Evolutionary conservation across 495 filamentous ascomycete species (phyloP).

Genomic region (Penicillium robsamsonii): DNA sequence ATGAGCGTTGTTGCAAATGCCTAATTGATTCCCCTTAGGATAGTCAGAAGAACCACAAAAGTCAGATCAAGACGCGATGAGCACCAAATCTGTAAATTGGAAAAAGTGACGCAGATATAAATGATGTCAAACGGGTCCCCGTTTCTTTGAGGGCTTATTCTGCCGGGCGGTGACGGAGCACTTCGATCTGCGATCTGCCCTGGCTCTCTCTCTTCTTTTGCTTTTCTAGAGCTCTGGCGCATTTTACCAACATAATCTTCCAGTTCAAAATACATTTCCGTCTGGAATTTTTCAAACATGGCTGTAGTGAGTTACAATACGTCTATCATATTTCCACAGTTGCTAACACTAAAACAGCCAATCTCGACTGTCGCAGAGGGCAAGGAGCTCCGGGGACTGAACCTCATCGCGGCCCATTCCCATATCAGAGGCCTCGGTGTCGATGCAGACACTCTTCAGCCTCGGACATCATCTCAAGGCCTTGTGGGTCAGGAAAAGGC

Average conservation of each 20-base stretch:
- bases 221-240: conserved; percentile 15
- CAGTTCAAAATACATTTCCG: conserved; percentile 3
- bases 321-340: not conserved
- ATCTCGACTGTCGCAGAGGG: conserved; percentile 92
- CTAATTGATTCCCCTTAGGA: not conserved
- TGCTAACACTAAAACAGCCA: conserved; percentile 49
- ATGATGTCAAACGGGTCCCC: not conserved
- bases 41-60: not conserved
- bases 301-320: conserved; percentile 37
- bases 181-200: conserved; percentile 15
- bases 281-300: conserved; percentile 26
- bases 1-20: not conserved
- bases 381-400: conserved; percentile 90
- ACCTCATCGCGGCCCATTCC: conserved; percentile 96
- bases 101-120: no score
- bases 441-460: conserved; percentile 86
- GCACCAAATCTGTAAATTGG: not conserved
- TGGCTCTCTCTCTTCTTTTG: conserved; percentile 11
- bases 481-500: conserved; percentile 96
- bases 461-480: conserved; percentile 83
- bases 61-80: not conserved
- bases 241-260: conserved; percentile 8
- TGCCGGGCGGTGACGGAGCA: conserved; percentile 3
- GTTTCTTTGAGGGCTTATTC: conserved; percentile 3
- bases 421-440: conserved; percentile 96